Conservation (phyloP, 2,329 filamentous ascomycete genomes). For the Diaporthe capsici region DNA sequence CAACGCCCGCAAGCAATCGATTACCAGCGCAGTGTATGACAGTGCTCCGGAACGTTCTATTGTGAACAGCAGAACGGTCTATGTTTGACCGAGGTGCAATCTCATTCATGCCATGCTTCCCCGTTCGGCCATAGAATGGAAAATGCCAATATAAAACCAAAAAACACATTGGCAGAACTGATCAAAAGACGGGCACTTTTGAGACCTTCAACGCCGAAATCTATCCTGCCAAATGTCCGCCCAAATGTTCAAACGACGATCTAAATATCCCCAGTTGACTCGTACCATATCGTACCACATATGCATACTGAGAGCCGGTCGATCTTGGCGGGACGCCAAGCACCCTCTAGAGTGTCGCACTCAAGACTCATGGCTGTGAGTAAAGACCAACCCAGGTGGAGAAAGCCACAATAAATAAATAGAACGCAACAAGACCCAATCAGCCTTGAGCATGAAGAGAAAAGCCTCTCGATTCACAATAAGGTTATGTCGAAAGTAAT, state of each 20-base stretch:
- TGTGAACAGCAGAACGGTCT: constrained; percentile 3
- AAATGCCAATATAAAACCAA: not conserved
- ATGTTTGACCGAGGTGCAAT: not conserved
- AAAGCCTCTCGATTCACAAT: not conserved
- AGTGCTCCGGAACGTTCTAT: not conserved
- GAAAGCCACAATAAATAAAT: not conserved
- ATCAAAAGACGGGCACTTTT: constrained; percentile 23
- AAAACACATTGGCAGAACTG: constrained; percentile 10
- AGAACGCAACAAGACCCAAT: not conserved
- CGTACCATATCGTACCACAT: constrained; percentile 27
- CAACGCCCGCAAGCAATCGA: not conserved
- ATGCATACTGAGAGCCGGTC: constrained; percentile 18
- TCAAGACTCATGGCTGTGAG: not conserved
- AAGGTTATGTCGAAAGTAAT: not conserved
- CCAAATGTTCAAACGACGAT: not conserved
- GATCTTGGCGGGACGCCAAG: constrained; percentile 6
- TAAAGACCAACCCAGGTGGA: not conserved
- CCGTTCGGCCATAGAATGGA: not conserved
- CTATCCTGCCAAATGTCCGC: constrained; percentile 14
- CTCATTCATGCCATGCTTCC: constrained; percentile 9
- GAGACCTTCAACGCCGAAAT: constrained; percentile 34
- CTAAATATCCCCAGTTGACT: not conserved
- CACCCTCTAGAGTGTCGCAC: not conserved
- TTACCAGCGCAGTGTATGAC: not conserved
- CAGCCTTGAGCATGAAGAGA: not conserved